Base-by-base conservation (phyloP, 2,329 filamentous ascomycete genomes). In the Endoconidiophora polonica region DNA sequence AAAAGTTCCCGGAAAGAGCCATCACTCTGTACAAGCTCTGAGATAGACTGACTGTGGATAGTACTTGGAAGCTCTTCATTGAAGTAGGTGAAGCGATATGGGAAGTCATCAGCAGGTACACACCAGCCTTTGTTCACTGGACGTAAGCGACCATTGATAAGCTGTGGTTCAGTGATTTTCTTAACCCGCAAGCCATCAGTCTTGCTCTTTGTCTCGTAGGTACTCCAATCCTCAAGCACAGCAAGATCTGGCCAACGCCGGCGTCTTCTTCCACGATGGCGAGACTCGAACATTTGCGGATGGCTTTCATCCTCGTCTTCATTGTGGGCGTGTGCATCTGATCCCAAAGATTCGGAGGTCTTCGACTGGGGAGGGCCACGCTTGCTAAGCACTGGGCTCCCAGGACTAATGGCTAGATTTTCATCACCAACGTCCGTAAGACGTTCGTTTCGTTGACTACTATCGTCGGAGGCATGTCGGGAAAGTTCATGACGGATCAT, bases 61-160 rank as follows among this genome's bases (percentile, higher is more conserved):
- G 91, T 98, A 63, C 85, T 93, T 59, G 86, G 83, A 50, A 96
- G 86, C 55, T 94, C 86, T 61, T 96, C 91, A 63, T 96, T 96
- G 72, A 98, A 98, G 64, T 98, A 98, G 0, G 91, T 96, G 63
- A 95, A 98, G 23, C 91, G 77, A 62, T 93, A 96, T 0, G 91
- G 91, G 0, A 82, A 79, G 56, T 95, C 90, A 54, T 94, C 88
- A 55, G 91, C 85, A 48, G 85, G 79, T 38, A 83, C 77, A 62
- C 86, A 90, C 90, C 90, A 98, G 12, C 76, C 76, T 57, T 75
- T 76, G 55, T 83, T 79, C 38, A 85, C 78, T 10, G 88, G 87
- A 4, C 91, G 79, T 42, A 98, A 68, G 49, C 91, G 77, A 0
- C 91, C 91, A 53, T 90, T 90, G 53, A 98, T 81, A 57, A 96